Base-by-base conservation (phyloP, 768 basidiomycete species). In the Cystoderma amianthinum region DNA sequence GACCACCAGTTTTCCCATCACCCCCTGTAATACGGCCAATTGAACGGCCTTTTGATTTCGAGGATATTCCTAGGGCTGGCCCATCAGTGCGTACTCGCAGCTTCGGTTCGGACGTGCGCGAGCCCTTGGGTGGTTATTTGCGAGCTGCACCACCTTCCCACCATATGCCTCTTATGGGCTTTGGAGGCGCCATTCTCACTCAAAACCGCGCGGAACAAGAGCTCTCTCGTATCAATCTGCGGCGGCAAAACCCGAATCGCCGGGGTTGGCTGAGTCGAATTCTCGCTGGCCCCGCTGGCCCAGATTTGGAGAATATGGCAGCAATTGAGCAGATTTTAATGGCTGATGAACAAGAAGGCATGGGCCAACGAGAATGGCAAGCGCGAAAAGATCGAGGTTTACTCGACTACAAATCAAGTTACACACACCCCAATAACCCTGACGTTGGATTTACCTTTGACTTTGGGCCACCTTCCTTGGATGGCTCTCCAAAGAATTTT, bases 361-460 rank as follows among this genome's bases (percentile, higher is more conserved):
- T 45, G 38, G 10, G 38, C 28, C 40, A 36, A 13, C 41, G 24
- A 32, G 42, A 33, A 24, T n/a, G n/a, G n/a, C n/a, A n/a, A n/a
- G n/a, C n/a, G n/a, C n/a, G n/a, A n/a, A n/a, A n/a, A n/a, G 21
- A 44, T 7, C 47, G 44, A 10, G 53, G 56, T 35, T 50, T 49
- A 38, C 61, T 65, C 17, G 68, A 75, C 44, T 86, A 86, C 50
- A 67, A 65, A 44, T 52, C 62, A 2, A 62, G 63, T n/a, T 84
- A 77, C 58, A 89, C 86, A 0, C 86, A 90, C 52, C 74, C 82
- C 2, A 56, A 57, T 7, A 60, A 58, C 3, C 63, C 76, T 4
- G 64, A 71, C 11, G 62, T 78, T n/a, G 85, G 83, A 1, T 88
- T 83, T 55, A 76, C 80, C 1, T 73, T 72, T 50, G 74, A 85